Conservation (phyloP, 2,329 filamentous ascomycete species). For the Emydomyces testavorans region DNA sequence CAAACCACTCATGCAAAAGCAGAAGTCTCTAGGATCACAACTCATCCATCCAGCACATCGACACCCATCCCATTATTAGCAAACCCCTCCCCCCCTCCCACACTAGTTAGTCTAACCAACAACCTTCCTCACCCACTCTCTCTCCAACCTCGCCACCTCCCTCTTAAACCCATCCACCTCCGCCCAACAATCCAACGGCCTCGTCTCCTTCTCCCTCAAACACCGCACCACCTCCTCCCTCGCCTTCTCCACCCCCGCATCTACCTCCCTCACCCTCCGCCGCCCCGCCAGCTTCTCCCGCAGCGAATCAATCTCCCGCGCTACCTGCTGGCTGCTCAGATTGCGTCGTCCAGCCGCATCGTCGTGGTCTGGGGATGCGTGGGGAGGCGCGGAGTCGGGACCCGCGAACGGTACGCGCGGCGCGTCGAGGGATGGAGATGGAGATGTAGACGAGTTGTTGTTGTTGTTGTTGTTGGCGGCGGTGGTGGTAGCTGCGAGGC, state of each 20-base stretch:
- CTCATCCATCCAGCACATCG: no score
- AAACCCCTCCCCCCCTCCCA: no score
- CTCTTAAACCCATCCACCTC: conserved; percentile 85
- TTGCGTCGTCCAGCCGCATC: conserved; percentile 10
- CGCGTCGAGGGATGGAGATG: conserved; percentile 26
- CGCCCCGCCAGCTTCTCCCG: conserved; percentile 48
- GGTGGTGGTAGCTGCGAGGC: conserved; percentile 35
- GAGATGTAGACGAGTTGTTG: no score
- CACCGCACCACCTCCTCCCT: conserved; percentile 68
- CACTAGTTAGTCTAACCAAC: no score
- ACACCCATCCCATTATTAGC: no score
- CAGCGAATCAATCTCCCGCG: conserved; percentile 47
- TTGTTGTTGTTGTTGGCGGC: conserved; percentile 24
- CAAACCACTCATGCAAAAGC: conserved; percentile 7
- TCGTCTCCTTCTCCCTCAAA: conserved; percentile 69
- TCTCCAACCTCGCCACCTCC: conserved; percentile 78
- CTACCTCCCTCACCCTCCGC: conserved; percentile 52
- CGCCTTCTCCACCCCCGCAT: conserved; percentile 60
- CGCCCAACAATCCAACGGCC: conserved; percentile 86
- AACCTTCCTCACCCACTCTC: conserved; percentile 75
- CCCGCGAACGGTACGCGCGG: conserved; percentile 36
- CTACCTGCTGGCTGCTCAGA: conserved; percentile 42
- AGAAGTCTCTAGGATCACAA: no score
- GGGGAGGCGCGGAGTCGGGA: conserved; percentile 3
- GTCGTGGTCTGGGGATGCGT: conserved; percentile 15